Percentiles rank a stretch among this genome's conserved stretches.
These are phyloP conservation scores for Xylaria sp. DNA, from an alignment of 2,329 filamentous ascomycete genomes.

Conservation along the genomic window DNA sequence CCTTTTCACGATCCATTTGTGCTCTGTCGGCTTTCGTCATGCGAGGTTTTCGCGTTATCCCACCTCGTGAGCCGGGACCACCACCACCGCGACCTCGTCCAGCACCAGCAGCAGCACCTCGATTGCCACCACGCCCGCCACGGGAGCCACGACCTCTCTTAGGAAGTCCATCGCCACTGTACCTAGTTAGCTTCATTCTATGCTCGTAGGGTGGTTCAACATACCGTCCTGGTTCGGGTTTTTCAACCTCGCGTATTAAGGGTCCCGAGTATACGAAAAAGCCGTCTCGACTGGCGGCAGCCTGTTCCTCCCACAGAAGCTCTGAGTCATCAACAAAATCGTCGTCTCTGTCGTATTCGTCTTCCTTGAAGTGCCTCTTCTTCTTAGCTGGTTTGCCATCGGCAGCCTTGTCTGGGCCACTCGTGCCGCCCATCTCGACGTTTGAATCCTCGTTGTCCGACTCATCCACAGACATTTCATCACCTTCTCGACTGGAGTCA, in stretches of 20 bases:
- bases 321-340: slow-evolving; percentile 94
- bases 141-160: slow-evolving; percentile 70
- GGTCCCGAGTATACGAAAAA: slow-evolving; percentile 99
- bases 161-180: slow-evolving; percentile 76
- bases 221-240: slow-evolving; percentile 65
- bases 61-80: slow-evolving; percentile 66
- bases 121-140: slow-evolving; percentile 61
- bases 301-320: slow-evolving; percentile 93
- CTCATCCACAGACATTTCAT: slow-evolving; percentile 85
- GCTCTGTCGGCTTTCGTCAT: slow-evolving; percentile 88
- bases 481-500: slow-evolving; percentile 73
- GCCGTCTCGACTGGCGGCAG: slow-evolving; percentile 91
- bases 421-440: slow-evolving; percentile 81
- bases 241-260: slow-evolving; percentile 86
- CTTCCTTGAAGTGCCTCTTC: slow-evolving; percentile 82
- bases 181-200: slow-evolving; percentile 50
- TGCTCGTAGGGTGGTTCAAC: slow-evolving; percentile 44
- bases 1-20: slow-evolving; percentile 82
- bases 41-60: slow-evolving; percentile 80
- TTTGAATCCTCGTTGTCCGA: slow-evolving; percentile 84
- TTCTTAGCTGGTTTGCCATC: slow-evolving; percentile 74
- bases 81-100: slow-evolving; percentile 54
- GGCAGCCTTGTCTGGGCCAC: slow-evolving; percentile 66
- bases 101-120: slow-evolving; percentile 68
- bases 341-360: slow-evolving; percentile 85